Percentiles rank a stretch among this genome's conserved stretches.
Conservation (phyloP, 305 asterid species). For the Solanum hybrid region DNA sequence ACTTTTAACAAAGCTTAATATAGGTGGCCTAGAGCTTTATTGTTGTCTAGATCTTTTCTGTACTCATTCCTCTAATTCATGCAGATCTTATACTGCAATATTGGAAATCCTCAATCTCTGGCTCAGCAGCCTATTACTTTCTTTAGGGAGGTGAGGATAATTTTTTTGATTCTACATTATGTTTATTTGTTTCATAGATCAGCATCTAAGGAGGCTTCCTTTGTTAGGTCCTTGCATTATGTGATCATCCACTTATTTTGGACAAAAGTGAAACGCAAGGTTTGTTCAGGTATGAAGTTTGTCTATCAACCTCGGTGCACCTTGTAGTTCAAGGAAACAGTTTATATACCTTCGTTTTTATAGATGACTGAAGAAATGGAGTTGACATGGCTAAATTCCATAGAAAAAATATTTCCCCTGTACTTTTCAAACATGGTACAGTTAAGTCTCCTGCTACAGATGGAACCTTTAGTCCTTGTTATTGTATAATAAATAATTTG, state of each 20-base stretch:
- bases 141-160: slow-evolving; percentile 73
- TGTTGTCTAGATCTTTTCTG: neutral
- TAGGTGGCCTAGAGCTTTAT: neutral
- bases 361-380: neutral
- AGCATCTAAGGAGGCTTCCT: neutral
- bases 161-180: neutral
- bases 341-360: neutral
- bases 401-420: neutral
- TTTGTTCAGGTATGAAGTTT: slow-evolving; percentile 61
- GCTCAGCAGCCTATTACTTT: slow-evolving; percentile 94
- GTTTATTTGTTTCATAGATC: neutral
- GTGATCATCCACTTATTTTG: slow-evolving; percentile 85
- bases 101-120: slow-evolving; percentile 93
- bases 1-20: neutral
- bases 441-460: neutral
- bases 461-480: neutral
- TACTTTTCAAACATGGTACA: neutral
- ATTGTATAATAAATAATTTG: neutral
- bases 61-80: neutral
- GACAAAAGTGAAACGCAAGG: slow-evolving; percentile 86
- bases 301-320: neutral
- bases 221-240: slow-evolving; percentile 82
- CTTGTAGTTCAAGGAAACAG: neutral
- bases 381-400: neutral
- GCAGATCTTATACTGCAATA: slow-evolving; percentile 65